Conservation (phyloP, 225 moss, liverwort and hornwort species). For the Rhytidiadelphus loreus region DNA sequence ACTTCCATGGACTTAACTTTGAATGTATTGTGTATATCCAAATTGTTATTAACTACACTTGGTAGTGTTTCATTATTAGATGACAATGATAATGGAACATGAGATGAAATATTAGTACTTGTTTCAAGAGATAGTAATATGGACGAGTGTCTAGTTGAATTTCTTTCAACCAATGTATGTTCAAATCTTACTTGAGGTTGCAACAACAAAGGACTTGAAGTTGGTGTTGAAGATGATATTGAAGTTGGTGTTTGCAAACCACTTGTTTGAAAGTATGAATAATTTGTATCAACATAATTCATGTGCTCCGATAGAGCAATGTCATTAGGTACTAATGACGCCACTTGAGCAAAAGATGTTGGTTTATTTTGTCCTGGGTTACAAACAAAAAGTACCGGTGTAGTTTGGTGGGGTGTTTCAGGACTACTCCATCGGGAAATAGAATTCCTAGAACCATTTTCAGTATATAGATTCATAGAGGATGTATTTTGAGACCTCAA, state of each 20-base stretch:
- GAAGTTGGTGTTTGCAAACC: not conserved
- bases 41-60: not conserved
- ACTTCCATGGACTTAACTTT: not conserved
- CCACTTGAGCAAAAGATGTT: constrained; percentile 20
- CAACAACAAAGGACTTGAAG: not conserved
- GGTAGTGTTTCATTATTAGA: not conserved
- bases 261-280: not conserved
- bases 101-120: not conserved
- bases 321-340: not conserved
- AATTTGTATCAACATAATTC: not conserved
- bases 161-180: not conserved
- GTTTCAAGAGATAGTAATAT: not conserved
- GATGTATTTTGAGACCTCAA: not conserved
- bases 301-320: not conserved
- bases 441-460: not conserved
- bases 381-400: constrained; percentile 13
- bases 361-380: constrained; percentile 26
- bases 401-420: constrained; percentile 14
- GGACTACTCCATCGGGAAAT: not conserved
- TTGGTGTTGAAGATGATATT: not conserved
- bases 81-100: not conserved
- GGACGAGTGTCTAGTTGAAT: not conserved
- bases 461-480: not conserved
- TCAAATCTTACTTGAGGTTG: not conserved
- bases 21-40: not conserved